Base-by-base conservation (phyloP, 257 asterid species). In the Verbascum thapsus region DNA sequence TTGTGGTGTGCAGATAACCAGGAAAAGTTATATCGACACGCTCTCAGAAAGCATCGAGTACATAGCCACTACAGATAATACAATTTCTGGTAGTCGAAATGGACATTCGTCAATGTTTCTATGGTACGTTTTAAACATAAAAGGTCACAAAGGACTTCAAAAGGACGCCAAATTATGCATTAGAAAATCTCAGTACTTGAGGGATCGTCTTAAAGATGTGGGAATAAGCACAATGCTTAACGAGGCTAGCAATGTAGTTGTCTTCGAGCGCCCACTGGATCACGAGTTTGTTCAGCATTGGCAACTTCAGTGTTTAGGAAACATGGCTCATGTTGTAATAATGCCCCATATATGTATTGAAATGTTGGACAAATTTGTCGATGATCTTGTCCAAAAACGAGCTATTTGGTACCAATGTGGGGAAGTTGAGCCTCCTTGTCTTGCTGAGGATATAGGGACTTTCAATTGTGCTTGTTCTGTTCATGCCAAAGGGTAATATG, bases 71-170 rank as follows among this genome's bases (percentile, higher is more conserved):
- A 61, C 76, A 66, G 86, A 80, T 44, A 83, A 81, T 19, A 80
- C 83, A 38, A 80, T 80, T 64, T 69, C 78, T 81, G 86, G 86
- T 19, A 81, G 86, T 56, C 74, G 86, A 61, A 81, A 81, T 23
- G 86, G 86, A n/a, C 86, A 81, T 72, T 12, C 90, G 17, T 80
- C 90, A 34, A 70, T 83, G 56, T 83, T 75, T 66, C 67, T 83
- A 6, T 83, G 90, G 90, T 83, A 69, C 56, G 70, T 72, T 6
- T 69, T 78, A 61, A 83, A 76, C 74, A 73, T 75, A 17, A 81
- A 83, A 69, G 85, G 87, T 37, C 75, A 64, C 57, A 54, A 66
- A 49, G 87, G 85, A 8, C 70, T 76, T 78, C 81, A 76, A 58
- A 66, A 66, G 43, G 90, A 83, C 39, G 80, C 78, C 41, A 75